These are phyloP conservation scores for Bipolaris sorokiniana DNA, from an alignment of 2,329 filamentous ascomycete genomes.

Conservation along the genomic window DNA sequence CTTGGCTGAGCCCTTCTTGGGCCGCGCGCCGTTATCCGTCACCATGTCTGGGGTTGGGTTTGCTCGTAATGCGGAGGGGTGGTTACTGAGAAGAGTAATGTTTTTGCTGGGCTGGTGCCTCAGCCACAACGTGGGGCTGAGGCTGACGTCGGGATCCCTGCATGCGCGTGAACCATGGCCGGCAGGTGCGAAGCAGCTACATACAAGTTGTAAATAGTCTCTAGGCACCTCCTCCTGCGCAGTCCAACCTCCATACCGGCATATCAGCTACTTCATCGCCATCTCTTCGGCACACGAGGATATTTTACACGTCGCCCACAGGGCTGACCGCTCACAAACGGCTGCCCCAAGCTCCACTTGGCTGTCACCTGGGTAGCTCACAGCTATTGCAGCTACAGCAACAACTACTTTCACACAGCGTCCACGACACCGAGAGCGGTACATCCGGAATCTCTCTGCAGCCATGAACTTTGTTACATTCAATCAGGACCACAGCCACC, in stretches of 20 bases:
- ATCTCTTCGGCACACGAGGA: slow-evolving; percentile 4
- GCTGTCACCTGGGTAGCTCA: slow-evolving; percentile 14
- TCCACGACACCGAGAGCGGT: slow-evolving; percentile 8
- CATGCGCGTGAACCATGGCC: slow-evolving; percentile 19
- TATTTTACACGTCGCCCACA: slow-evolving; percentile 18
- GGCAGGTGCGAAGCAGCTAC: slow-evolving; percentile 9
- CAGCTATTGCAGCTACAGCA: background rate
- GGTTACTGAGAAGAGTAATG: slow-evolving; percentile 16
- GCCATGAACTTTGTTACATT: slow-evolving; percentile 96
- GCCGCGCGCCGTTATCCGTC: slow-evolving; percentile 16
- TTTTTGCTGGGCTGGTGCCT: slow-evolving; percentile 23
- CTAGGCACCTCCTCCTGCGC: slow-evolving; percentile 2
- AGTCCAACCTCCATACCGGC: slow-evolving; percentile 4
- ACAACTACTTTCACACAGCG: slow-evolving; percentile 4
- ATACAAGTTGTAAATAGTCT: slow-evolving; percentile 10
- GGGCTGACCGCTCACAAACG: slow-evolving; percentile 16
- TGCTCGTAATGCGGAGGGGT: slow-evolving; percentile 3
- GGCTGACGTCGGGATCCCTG: slow-evolving; percentile 24
- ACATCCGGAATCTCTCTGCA: slow-evolving; percentile 40
- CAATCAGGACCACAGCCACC: slow-evolving; percentile 97
- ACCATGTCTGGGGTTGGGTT: slow-evolving; percentile 16
- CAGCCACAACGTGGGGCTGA: slow-evolving; percentile 33
- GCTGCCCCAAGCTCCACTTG: slow-evolving; percentile 32
- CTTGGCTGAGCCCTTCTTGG: slow-evolving; percentile 21
- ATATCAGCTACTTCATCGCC: slow-evolving; percentile 19